Evolutionary conservation across 441 rosid genomes (phyloP).

Genomic region (Francoa sonchifolia): DNA sequence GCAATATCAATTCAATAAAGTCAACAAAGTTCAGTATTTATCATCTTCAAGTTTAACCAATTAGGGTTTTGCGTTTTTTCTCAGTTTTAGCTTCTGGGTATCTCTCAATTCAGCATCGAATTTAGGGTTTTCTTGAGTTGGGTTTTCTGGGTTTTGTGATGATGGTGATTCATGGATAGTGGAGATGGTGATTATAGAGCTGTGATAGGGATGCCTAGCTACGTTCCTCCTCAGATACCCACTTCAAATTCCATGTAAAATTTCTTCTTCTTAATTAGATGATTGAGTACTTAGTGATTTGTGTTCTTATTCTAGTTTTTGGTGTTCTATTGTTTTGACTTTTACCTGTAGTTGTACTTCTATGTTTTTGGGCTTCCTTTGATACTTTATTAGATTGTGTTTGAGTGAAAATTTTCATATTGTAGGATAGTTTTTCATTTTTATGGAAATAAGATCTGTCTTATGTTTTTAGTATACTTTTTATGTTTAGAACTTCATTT

Average conservation of each 20-base stretch:
- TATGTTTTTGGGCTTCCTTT: too few species aligned
- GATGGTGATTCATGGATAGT: slow-evolving; percentile 35
- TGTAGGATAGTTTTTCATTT: too few species aligned
- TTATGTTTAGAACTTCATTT: too few species aligned
- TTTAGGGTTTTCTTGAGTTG: background rate
- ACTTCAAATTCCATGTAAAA: slow-evolving; percentile 30
- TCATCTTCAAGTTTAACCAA: slow-evolving; percentile 5
- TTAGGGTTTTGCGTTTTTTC: slow-evolving; percentile 18
- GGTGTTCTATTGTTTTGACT: too few species aligned
- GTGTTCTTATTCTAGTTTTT: background rate
- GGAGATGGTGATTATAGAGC: slow-evolving; percentile 24
- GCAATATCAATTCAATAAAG: background rate
- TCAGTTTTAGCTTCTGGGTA: slow-evolving; percentile 8
- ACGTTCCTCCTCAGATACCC: slow-evolving; percentile 26
- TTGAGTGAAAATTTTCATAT: too few species aligned
- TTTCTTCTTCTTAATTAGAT: background rate
- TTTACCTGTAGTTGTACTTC: too few species aligned
- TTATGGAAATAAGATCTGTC: too few species aligned
- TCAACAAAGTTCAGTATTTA: slow-evolving; percentile 8
- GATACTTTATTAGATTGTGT: too few species aligned
- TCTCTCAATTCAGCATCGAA: background rate
- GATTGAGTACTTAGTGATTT: background rate
- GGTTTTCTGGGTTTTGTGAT: slow-evolving; percentile 10
- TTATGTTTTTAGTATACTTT: too few species aligned
- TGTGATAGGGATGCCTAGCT: slow-evolving; percentile 42